Percentiles rank a stretch among this genome's conserved stretches.
phyloP scores from a whole-genome alignment of 2,329 filamentous ascomycete species.

The Talaromyces sp. region DNA sequence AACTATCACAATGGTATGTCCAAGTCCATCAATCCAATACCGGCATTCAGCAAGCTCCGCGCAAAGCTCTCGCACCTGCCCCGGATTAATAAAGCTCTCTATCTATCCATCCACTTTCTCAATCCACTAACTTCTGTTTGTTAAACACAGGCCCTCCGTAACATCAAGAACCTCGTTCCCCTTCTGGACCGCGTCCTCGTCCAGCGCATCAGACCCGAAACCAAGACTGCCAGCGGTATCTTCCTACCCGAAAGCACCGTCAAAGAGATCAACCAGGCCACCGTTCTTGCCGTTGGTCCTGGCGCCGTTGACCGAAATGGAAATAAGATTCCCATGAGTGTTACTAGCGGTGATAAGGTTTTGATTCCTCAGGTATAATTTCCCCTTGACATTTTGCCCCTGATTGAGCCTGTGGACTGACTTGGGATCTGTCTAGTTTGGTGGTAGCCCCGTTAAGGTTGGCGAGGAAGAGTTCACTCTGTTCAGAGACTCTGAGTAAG shows the following conservation, averaged over 20 bases:
- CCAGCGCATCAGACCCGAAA: conserved; percentile 94
- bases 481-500: conserved; percentile 97
- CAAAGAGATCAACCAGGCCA: conserved; percentile 97
- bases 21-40: background rate
- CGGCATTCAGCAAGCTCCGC: conserved; percentile 3
- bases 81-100: background rate
- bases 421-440: conserved; percentile 59
- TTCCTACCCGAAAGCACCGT: conserved; percentile 95
- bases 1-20: conserved; percentile 14
- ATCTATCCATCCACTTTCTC: background rate
- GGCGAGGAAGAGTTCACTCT: conserved; percentile 94
- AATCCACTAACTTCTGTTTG: background rate
- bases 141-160: conserved; percentile 63
- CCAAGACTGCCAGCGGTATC: conserved; percentile 94
- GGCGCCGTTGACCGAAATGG: conserved; percentile 83
- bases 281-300: conserved; percentile 90
- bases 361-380: conserved; percentile 82
- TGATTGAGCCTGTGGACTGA: background rate
- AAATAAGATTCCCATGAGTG: conserved; percentile 79
- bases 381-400: background rate
- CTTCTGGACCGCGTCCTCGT: conserved; percentile 98
- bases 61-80: conserved; percentile 6
- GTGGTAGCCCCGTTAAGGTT: conserved; percentile 92
- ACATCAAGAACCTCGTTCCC: conserved; percentile 88
- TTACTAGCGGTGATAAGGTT: conserved; percentile 79